Base-by-base conservation (phyloP, 306 rosid species). In the Lagenaria siceraria region DNA sequence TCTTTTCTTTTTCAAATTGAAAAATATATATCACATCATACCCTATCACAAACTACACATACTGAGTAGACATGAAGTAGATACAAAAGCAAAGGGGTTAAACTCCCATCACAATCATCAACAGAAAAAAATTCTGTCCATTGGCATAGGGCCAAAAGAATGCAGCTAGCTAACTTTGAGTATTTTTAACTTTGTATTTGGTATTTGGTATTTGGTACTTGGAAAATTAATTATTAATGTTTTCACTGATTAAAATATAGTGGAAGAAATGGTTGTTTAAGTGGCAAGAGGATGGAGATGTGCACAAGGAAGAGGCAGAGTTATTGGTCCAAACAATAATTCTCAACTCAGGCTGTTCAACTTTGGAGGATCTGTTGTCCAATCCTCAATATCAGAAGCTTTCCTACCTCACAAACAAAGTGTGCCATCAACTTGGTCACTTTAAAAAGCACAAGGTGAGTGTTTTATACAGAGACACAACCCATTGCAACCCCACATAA, bases 191-290 rank as follows among this genome's bases (percentile, higher is more conserved):
- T 7, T 65, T 65, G 55, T 51, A 51, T 51, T 51, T 64, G 10
- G 22, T 35, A 19, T 7, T 65, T 65, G 5, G 55, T 51, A 51
- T 51, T 51, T 64, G 10, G 22, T 35, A 61, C 31, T 12, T 29
- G 19, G 46, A 14, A 65, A 36, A 19, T 62, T n/a, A 21, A 36
- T 14, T 12, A 25, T 60, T 13, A 43, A 13, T 1, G 10, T 10
- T 7, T 62, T 68, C 74, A 29, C 73, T 43, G 38, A 48, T 8
- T 11, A 33, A 22, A 54, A 59, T 64, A 18, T 56, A 96, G 97
- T 96, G 98, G 99, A 80, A 81, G 78, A 87, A 89, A 70, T 96
- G 97, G 98, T 81, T 96, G 48, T 64, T 86, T 53, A 87, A 83
- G 78, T 92, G 99, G 97, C 75, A 84, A 75, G 81, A 73, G 7